These are phyloP conservation scores for Agastache rugosa DNA, from an alignment of 257 asterid genomes.

Conservation along the genomic window DNA sequence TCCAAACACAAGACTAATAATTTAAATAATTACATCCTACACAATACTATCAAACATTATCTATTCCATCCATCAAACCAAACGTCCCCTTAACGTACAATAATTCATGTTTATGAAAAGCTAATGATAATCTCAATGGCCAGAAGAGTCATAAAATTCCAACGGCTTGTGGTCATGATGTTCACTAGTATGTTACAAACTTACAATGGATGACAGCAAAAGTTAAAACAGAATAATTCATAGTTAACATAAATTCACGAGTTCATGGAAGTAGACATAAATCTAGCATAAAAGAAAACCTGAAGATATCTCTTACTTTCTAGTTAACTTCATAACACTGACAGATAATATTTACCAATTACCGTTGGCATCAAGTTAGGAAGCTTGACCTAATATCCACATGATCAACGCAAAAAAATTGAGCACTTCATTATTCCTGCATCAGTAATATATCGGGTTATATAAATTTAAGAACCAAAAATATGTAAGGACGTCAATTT, in stretches of 20 bases:
- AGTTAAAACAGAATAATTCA: not conserved
- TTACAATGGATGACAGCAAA: not conserved
- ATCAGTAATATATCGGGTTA: not conserved
- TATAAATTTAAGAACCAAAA: not conserved
- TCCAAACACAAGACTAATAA: too few species aligned
- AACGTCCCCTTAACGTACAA: too few species aligned
- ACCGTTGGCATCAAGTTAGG: not conserved
- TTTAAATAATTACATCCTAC: too few species aligned
- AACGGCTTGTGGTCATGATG: not conserved
- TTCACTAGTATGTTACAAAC: not conserved
- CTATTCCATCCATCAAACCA: too few species aligned
- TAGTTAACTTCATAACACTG: too few species aligned
- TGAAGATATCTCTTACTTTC: too few species aligned
- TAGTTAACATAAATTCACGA: too few species aligned
- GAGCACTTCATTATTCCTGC: slow-evolving; percentile 27
- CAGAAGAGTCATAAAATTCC: not conserved
- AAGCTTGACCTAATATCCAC: slow-evolving; percentile 12
- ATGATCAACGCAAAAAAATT: not conserved
- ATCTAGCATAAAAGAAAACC: too few species aligned
- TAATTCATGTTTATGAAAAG: too few species aligned
- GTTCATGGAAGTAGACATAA: too few species aligned
- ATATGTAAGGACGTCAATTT: not conserved
- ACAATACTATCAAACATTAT: too few species aligned
- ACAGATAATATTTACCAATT: not conserved
- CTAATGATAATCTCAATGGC: not conserved